Conservation (phyloP, 768 basidiomycete genomes). For the Trametes coccinea region DNA sequence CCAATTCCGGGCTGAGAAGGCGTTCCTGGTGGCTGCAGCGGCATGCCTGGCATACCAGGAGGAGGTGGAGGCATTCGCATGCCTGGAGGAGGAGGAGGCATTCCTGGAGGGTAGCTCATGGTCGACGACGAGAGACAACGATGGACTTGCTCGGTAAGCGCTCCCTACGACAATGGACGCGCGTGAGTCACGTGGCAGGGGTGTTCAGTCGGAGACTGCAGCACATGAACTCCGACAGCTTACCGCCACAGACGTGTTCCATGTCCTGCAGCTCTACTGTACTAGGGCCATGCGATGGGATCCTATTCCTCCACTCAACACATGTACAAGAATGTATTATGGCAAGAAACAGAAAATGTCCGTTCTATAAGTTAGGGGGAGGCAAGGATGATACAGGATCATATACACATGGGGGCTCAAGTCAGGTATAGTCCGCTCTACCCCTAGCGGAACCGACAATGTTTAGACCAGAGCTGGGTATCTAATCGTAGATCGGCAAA, state of each 20-base stretch:
- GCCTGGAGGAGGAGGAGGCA: conserved; percentile 48
- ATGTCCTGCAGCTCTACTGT: too few species aligned
- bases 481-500: conserved; percentile 68
- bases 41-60: conserved; percentile 39
- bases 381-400: too few species aligned
- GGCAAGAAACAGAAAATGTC: not conserved
- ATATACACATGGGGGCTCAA: not conserved
- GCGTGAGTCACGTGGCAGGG: conserved; percentile 8
- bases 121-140: conserved; percentile 32
- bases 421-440: not conserved
- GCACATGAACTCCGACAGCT: too few species aligned
- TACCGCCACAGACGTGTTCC: too few species aligned
- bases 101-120: conserved; percentile 57
- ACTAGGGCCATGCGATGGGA: too few species aligned
- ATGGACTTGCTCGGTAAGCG: conserved; percentile 16
- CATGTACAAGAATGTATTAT: too few species aligned
- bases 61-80: conserved; percentile 40
- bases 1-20: conserved; percentile 34
- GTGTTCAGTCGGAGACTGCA: not conserved
- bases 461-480: not conserved
- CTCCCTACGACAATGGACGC: conserved; percentile 10
- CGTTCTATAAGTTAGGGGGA: not conserved
- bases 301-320: too few species aligned
- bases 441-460: too few species aligned
- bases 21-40: conserved; percentile 40